Percentiles rank a stretch among this genome's conserved stretches.
Evolutionary conservation across 2,329 filamentous ascomycete species (phyloP).

Genomic region (Stachybotrys chartarum): DNA sequence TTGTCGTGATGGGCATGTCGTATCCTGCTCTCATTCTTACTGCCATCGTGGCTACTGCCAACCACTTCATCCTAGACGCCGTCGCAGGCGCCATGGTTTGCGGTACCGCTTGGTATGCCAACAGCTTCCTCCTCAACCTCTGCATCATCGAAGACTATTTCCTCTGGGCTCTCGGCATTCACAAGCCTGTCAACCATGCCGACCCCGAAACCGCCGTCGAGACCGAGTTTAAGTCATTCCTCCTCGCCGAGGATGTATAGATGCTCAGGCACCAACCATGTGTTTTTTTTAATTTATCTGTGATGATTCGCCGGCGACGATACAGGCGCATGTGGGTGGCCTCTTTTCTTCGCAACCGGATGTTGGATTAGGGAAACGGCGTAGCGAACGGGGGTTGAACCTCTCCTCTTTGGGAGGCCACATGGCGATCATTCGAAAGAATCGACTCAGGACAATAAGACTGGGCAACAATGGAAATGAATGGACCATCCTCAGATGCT

Average conservation of each 20-base stretch:
- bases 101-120: constrained; percentile 52
- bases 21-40: constrained; percentile 60
- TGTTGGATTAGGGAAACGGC: no score
- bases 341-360: background rate
- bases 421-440: no score
- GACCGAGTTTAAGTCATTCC: constrained; percentile 18
- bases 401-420: no score
- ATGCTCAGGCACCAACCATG: background rate
- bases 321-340: no score
- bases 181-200: constrained; percentile 49
- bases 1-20: constrained; percentile 43
- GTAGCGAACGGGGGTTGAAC: no score
- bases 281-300: no score
- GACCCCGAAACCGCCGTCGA: constrained; percentile 29
- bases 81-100: constrained; percentile 62
- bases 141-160: constrained; percentile 63
- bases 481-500: no score
- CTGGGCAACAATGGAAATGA: no score
- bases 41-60: constrained; percentile 65
- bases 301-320: no score
- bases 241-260: constrained; percentile 15
- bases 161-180: constrained; percentile 52
- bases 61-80: constrained; percentile 67
- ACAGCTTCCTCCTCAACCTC: constrained; percentile 52
- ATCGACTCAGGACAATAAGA: no score